Percentiles rank a stretch among this genome's conserved stretches.
phyloP scores from a whole-genome alignment of 1,139 yeast genomes.

The Blastobotrys aristatus region DNA sequence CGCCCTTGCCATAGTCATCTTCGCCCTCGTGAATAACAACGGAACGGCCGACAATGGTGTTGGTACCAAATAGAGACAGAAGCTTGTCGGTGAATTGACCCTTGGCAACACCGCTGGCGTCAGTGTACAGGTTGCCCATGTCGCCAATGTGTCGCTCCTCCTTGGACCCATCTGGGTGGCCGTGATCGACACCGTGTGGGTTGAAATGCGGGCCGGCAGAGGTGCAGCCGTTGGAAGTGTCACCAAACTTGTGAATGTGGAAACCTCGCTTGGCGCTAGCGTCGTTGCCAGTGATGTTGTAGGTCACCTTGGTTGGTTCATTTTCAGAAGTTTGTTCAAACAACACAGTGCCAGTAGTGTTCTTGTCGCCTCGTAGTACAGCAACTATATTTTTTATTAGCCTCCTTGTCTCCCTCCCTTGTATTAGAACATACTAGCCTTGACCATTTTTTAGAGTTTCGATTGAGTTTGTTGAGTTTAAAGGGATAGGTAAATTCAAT shows the following conservation, averaged over 20 bases:
- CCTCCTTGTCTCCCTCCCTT: neutral
- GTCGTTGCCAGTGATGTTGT: slow-evolving; percentile 84
- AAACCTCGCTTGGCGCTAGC: slow-evolving; percentile 89
- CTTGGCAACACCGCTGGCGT: slow-evolving; percentile 80
- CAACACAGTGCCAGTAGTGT: slow-evolving; percentile 73
- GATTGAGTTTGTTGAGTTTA: neutral
- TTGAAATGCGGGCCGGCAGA: slow-evolving; percentile 99
- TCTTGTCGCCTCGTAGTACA: slow-evolving; percentile 88
- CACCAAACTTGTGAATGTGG: slow-evolving; percentile 98
- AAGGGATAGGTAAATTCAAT: neutral
- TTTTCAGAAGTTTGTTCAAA: slow-evolving; percentile 78
- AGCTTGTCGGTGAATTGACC: slow-evolving; percentile 76
- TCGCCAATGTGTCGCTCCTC: slow-evolving; percentile 95
- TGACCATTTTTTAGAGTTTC: slow-evolving; percentile 28
- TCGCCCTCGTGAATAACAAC: slow-evolving; percentile 92
- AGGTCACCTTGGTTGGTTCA: slow-evolving; percentile 78
- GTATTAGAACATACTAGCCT: slow-evolving; percentile 30
- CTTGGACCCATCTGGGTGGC: slow-evolving; percentile 82
- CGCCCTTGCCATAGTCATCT: slow-evolving; percentile 97
- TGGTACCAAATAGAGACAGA: slow-evolving; percentile 75
- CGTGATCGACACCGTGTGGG: slow-evolving; percentile 87
- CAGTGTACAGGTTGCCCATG: slow-evolving; percentile 89
- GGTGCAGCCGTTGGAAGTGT: slow-evolving; percentile 97
- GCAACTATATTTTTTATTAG: slow-evolving; percentile 57
- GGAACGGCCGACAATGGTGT: slow-evolving; percentile 90